Evolutionary conservation across 257 asterid species (phyloP).

Genomic region (Rehmannia glutinosa): DNA sequence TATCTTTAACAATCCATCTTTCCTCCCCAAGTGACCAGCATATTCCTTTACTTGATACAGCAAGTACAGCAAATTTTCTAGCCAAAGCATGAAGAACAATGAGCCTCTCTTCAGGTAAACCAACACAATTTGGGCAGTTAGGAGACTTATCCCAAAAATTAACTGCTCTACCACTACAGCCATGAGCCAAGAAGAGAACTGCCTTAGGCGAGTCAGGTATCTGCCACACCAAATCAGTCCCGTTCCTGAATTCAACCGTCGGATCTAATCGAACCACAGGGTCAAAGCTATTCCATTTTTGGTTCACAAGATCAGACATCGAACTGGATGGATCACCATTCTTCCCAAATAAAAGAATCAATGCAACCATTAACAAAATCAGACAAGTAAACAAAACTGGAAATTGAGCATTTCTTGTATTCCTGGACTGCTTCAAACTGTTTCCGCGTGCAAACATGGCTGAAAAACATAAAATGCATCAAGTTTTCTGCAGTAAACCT

Average conservation of each 20-base stretch:
- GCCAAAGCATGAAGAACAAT: slow-evolving; percentile 73
- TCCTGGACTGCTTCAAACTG: slow-evolving; percentile 42
- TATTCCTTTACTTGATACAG: slow-evolving; percentile 66
- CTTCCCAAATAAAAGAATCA: slow-evolving; percentile 40
- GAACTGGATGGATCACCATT: slow-evolving; percentile 29
- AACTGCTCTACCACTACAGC: slow-evolving; percentile 82
- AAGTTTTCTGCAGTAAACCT: not conserved
- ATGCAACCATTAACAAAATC: slow-evolving; percentile 31
- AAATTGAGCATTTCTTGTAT: slow-evolving; percentile 25
- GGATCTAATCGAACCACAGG: slow-evolving; percentile 55
- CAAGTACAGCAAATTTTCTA: slow-evolving; percentile 70
- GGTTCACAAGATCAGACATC: slow-evolving; percentile 26
- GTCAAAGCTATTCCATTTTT: slow-evolving; percentile 51
- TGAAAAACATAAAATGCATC: slow-evolving; percentile 24
- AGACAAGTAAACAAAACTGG: slow-evolving; percentile 37
- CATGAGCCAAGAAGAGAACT: slow-evolving; percentile 85
- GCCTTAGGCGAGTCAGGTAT: slow-evolving; percentile 77
- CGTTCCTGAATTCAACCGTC: slow-evolving; percentile 51
- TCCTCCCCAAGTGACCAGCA: slow-evolving; percentile 88
- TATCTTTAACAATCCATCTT: slow-evolving; percentile 44
- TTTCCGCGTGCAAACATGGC: slow-evolving; percentile 51
- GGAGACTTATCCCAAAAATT: slow-evolving; percentile 89
- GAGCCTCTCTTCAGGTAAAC: slow-evolving; percentile 94
- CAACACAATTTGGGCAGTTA: slow-evolving; percentile 69
- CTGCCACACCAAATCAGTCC: slow-evolving; percentile 79